These are phyloP conservation scores for Colletotrichum eleusines DNA, from an alignment of 2,329 filamentous ascomycete species.

Conservation along the genomic window DNA sequence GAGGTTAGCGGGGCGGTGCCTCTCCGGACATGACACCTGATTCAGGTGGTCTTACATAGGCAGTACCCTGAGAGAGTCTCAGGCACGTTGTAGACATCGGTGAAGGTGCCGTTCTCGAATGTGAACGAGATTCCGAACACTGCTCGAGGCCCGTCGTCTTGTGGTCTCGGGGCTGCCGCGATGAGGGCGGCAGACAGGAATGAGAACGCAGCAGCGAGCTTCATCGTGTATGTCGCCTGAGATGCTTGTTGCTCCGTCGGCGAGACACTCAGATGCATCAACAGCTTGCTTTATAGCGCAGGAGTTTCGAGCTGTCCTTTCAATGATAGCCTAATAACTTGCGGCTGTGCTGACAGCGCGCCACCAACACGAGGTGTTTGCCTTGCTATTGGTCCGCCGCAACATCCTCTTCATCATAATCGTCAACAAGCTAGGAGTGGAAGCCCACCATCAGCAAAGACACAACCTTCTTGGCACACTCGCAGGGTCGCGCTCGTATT, in stretches of 20 bases:
- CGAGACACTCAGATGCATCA: neutral
- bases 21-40: conserved; percentile 18
- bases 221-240: neutral
- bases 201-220: neutral
- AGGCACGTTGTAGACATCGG: conserved; percentile 31
- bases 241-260: too few relatives aligned
- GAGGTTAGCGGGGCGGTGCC: conserved; percentile 13
- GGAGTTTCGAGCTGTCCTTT: neutral
- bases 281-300: neutral
- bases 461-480: neutral
- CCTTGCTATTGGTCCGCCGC: neutral
- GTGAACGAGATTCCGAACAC: conserved; percentile 22
- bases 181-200: neutral
- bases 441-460: neutral
- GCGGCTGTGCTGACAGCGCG: conserved; percentile 4
- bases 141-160: conserved; percentile 4
- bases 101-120: conserved; percentile 14
- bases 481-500: neutral
- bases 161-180: conserved; percentile 2
- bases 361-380: neutral
- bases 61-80: conserved; percentile 34
- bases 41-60: conserved; percentile 23
- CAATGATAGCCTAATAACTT: neutral
- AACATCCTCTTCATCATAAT: neutral
- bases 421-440: neutral